Evolutionary conservation across 345 rosid genomes (phyloP).

Genomic region (Gynandropsis gynandra): DNA sequence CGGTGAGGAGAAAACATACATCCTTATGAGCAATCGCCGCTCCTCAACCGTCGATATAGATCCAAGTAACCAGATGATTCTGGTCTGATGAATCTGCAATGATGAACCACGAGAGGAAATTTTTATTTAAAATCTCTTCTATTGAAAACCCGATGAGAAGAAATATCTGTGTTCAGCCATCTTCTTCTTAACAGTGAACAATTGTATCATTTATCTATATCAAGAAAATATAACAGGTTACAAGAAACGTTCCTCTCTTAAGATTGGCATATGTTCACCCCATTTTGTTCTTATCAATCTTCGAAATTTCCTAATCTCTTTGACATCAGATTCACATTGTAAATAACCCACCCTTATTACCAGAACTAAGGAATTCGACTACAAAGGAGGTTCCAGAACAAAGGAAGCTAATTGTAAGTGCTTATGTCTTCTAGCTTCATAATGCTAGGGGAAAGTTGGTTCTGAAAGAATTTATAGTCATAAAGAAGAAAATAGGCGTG

Average conservation of each 20-base stretch:
- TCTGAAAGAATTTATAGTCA: neutral
- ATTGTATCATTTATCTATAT: neutral
- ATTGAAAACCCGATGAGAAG: neutral
- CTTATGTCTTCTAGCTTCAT: neutral
- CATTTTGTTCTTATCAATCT: neutral
- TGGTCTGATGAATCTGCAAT: slow-evolving; percentile 60
- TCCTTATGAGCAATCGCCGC: slow-evolving; percentile 46
- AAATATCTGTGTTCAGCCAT: neutral
- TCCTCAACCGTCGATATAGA: slow-evolving; percentile 48
- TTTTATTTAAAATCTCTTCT: neutral
- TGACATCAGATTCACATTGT: slow-evolving; percentile 1
- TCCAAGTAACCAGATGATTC: slow-evolving; percentile 65
- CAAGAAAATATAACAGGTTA: neutral
- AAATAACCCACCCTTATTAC: slow-evolving; percentile 5
- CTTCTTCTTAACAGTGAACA: neutral
- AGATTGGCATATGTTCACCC: neutral
- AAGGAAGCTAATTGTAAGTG: neutral
- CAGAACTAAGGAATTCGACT: neutral
- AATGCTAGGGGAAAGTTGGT: neutral
- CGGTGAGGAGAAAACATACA: neutral
- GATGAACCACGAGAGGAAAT: neutral
- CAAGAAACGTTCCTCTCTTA: neutral
- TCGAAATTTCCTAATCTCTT: neutral
- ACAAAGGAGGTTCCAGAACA: neutral
- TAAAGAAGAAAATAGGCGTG: neutral